Evolutionary conservation across 2,329 filamentous ascomycete species (phyloP).

Genomic region (Fusarium austroafricanum): DNA sequence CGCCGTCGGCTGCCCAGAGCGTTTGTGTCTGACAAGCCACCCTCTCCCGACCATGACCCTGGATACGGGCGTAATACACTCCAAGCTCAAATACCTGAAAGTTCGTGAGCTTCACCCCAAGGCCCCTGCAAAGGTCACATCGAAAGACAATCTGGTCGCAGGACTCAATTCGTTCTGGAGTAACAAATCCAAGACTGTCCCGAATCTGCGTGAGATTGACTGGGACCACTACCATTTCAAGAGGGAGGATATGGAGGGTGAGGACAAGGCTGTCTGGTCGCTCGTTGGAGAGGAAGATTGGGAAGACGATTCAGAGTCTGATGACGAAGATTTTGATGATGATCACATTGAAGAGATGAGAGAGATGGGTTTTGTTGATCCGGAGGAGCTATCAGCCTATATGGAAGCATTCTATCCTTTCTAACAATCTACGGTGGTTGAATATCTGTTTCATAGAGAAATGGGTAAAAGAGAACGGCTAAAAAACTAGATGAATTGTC

Average conservation of each 20-base stretch:
- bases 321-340: neutral
- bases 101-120: constrained; percentile 4
- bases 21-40: constrained; percentile 12
- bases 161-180: constrained; percentile 23
- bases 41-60: neutral
- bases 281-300: constrained; percentile 27
- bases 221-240: constrained; percentile 34
- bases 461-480: neutral
- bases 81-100: constrained; percentile 16
- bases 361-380: too few relatives aligned
- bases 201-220: constrained; percentile 26
- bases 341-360: neutral
- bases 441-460: neutral
- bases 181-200: neutral
- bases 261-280: constrained; percentile 22
- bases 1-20: constrained; percentile 23
- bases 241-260: constrained; percentile 18
- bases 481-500: neutral
- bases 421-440: neutral
- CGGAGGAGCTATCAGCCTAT: too few relatives aligned
- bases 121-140: neutral
- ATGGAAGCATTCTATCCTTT: too few relatives aligned
- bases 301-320: constrained; percentile 25
- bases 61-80: constrained; percentile 7
- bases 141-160: constrained; percentile 1